Evolutionary conservation across 1,139 yeast species (phyloP), one percentile per base, ranked within the genome.

Genomic region (Groenewaldozyma sp.): DNA sequence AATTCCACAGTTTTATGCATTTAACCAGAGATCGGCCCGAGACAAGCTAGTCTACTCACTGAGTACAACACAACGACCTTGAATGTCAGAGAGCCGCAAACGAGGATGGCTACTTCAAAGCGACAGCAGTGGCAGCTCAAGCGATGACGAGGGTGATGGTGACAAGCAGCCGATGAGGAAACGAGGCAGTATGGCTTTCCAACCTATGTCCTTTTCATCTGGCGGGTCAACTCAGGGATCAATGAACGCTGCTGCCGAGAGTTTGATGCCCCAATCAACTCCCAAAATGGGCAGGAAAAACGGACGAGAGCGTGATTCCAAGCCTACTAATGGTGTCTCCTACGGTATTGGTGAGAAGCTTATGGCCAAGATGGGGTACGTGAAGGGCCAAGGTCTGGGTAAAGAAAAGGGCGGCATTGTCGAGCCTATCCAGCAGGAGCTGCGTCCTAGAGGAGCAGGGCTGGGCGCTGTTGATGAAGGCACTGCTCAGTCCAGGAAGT

Each of bases 331-430:
- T 7, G 26, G 10, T 29, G n/a, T 42, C 39, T 19, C 45, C 34
- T 88, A 87, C 53, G 97, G 98, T 7, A 74, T 86, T 34, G 98
- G 97, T 27, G 95, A 95, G 2, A 64, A 72, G 39, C 64, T 91
- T 38, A 60, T 91, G 67, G 69, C 76, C 53, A 73, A 77, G 50
- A 88, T 91, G 97, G 98, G 98, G 0, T 88, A 86, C 57, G 69
- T 70, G 13, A 73, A 73, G 33, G 98, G 98, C 0, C 67, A 73
- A 47, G 97, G 97, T 0, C 69, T 91, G 18, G 98, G 98, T 0
- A 62, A 65, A 3, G 62, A 68, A 18, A 76, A 78, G 1, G 70
- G 70, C 38, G 98, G 98, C 31, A 84, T 86, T 1, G 71, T 73
- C 0, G 73, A 72, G 16, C 97, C 97, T 0, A 78, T 91, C 9